These are phyloP conservation scores for Podaxis sp. DNA, from an alignment of 768 basidiomycete genomes.

Conservation along the genomic window DNA sequence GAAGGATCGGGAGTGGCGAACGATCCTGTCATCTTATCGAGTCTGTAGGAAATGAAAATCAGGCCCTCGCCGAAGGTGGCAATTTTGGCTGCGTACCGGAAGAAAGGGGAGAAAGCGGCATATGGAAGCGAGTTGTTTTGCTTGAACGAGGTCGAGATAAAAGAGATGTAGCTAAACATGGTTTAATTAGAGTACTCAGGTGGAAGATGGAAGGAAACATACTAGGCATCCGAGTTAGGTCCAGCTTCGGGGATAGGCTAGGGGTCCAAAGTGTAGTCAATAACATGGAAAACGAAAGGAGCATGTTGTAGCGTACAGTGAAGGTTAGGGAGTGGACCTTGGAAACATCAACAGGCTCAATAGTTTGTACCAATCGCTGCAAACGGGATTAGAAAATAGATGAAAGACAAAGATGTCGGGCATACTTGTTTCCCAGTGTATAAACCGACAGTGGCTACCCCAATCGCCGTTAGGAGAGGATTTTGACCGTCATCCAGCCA, in stretches of 20 bases:
- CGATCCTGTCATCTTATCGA: constrained; percentile 61
- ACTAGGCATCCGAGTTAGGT: constrained; percentile 60
- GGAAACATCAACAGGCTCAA: constrained; percentile 56
- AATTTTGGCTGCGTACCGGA: constrained; percentile 42
- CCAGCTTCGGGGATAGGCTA: constrained; percentile 61
- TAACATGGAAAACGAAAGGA: not conserved
- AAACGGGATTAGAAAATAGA: constrained; percentile 5
- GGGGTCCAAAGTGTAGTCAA: constrained; percentile 3
- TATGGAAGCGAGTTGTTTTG: constrained; percentile 33
- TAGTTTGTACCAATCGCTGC: constrained; percentile 58
- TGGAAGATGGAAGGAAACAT: constrained; percentile 22
- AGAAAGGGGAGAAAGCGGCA: constrained; percentile 50
- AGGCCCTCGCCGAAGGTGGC: not conserved
- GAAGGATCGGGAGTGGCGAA: constrained; percentile 48
- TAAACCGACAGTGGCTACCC: constrained; percentile 53
- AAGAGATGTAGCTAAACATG: constrained; percentile 58
- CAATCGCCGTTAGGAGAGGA: constrained; percentile 52
- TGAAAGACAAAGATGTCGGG: constrained; percentile 10
- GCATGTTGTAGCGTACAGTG: constrained; percentile 40
- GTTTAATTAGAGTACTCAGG: constrained; percentile 12
- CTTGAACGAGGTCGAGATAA: constrained; percentile 40
- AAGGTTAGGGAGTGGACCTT: constrained; percentile 48
- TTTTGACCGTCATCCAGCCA: constrained; percentile 65
- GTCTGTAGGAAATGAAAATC: constrained; percentile 32
- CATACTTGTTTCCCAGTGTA: constrained; percentile 57